Evolutionary conservation across 1,284 basidiomycete genomes (phyloP).

Genomic region (Fomitopsis pinicola): DNA sequence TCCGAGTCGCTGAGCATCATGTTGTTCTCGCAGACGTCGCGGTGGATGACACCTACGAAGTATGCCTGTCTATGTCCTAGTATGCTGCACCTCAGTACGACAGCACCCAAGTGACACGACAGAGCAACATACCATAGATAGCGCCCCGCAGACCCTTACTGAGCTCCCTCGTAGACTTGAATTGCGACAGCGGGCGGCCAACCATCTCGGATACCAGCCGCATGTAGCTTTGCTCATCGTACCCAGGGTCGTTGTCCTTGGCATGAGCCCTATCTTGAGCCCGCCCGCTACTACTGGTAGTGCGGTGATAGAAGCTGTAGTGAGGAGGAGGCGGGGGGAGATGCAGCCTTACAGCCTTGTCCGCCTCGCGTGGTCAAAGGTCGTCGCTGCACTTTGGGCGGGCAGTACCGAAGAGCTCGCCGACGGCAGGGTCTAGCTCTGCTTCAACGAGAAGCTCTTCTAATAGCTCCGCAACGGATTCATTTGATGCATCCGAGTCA

Average conservation of each 20-base stretch:
- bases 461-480: not conserved
- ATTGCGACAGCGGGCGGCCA: not conserved
- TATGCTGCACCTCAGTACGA: not conserved
- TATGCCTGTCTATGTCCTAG: not conserved
- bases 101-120: too few relatives aligned
- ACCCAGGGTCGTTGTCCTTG: not conserved
- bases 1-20: not conserved
- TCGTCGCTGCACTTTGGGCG: not conserved
- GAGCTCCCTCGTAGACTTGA: not conserved
- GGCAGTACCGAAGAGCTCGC: not conserved
- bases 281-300: not conserved
- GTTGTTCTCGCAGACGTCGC: not conserved
- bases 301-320: not conserved
- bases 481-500: not conserved
- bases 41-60: not conserved
- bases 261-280: too few relatives aligned
- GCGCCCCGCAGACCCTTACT: not conserved
- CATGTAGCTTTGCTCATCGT: not conserved
- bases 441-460: not conserved
- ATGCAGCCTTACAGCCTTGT: too few relatives aligned
- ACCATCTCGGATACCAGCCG: not conserved
- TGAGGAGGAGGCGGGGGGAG: not conserved
- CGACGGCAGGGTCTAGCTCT: not conserved
- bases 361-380: not conserved
- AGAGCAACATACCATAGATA: not conserved